phyloP scores from a whole-genome alignment of 169 alveolate species.

The Babesia divergens region DNA sequence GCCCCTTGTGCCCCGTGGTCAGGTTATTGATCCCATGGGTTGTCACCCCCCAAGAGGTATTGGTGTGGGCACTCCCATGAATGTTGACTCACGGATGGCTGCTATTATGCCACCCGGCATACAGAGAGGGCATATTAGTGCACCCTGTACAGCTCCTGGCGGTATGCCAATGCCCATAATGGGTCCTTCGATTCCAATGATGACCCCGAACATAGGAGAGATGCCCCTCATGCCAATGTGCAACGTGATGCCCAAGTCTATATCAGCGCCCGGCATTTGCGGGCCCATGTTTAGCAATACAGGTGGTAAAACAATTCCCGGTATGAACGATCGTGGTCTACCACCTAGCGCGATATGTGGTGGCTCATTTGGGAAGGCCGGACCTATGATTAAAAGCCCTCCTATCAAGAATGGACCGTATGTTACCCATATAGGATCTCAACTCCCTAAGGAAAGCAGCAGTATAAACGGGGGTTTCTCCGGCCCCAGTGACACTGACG shows the following conservation, averaged over 20 bases:
- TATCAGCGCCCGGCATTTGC: background rate
- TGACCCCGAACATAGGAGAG: background rate
- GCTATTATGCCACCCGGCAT: slow-evolving; percentile 12
- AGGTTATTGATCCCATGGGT: slow-evolving; percentile 1
- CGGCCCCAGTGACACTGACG: background rate
- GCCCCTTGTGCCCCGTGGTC: slow-evolving; percentile 25
- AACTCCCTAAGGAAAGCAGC: background rate
- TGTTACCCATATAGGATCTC: background rate
- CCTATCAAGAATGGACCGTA: slow-evolving; percentile 30
- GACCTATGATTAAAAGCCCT: slow-evolving; percentile 35
- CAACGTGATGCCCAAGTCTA: background rate
- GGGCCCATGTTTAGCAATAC: slow-evolving; percentile 1
- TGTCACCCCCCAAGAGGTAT: background rate
- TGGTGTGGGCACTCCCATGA: slow-evolving; percentile 5
- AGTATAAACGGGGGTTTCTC: background rate
- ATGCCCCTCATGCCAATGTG: slow-evolving; percentile 25
- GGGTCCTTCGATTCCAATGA: background rate
- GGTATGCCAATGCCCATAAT: slow-evolving; percentile 6
- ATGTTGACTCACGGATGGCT: background rate
- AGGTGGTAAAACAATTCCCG: background rate
- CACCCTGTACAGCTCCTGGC: background rate
- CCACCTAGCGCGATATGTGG: slow-evolving; percentile 1
- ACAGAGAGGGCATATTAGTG: background rate
- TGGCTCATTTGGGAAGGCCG: slow-evolving; percentile 15
- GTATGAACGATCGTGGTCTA: background rate